Base-by-base conservation (phyloP, 352 stramenopile genomes). In the Globisporangium perplexum region DNA sequence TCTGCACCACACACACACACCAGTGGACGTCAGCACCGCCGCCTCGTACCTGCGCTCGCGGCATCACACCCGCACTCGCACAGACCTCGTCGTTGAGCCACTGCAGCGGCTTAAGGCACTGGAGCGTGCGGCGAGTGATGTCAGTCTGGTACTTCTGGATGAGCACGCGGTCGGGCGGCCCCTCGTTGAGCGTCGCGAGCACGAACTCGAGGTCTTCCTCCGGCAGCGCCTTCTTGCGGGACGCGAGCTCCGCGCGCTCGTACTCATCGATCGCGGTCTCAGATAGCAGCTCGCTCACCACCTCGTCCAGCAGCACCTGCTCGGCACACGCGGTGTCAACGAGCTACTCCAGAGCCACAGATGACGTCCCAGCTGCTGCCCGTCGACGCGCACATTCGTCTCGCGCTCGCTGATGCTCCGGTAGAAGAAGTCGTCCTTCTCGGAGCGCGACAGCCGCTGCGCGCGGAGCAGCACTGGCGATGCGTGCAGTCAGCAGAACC, bases 21-120 rank as follows among this genome's bases (percentile, higher is more conserved):
- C 17, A 39, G 7, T 10, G 3, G 33, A 17, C 33, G 33, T 18
- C 33, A 39, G 33, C 10, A 7, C 33, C 33, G n/a, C n/a, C n/a
- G n/a, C 5, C 26, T 30, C 26, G 26, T 30, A 2, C 26, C 26
- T 5, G 2, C 26, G 26, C 26, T 6, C 26, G 5, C 26, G 11
- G 31, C 7, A 56, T 14, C 38, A 10, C 15, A 55, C 28, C 18
- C 33, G 15, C 7, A 24, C 15, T 39, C 20, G 30, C 12, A 14
- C 5, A 23, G 14, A 89, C 78, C 71, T 90, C 84, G 47, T 94
- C 84, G 53, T 94, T 94, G 31, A 94, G 63, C 84, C 84, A 94
- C 46, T 69, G 63, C 26, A 64, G 42, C 10, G 82, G 82, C 18
- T 84, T 65, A 36, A 94, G 63, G 39, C 79, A 89, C 53, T 90